These are phyloP conservation scores for Bremia lactucae DNA, from an alignment of 352 stramenopile genomes.

Conservation along the genomic window DNA sequence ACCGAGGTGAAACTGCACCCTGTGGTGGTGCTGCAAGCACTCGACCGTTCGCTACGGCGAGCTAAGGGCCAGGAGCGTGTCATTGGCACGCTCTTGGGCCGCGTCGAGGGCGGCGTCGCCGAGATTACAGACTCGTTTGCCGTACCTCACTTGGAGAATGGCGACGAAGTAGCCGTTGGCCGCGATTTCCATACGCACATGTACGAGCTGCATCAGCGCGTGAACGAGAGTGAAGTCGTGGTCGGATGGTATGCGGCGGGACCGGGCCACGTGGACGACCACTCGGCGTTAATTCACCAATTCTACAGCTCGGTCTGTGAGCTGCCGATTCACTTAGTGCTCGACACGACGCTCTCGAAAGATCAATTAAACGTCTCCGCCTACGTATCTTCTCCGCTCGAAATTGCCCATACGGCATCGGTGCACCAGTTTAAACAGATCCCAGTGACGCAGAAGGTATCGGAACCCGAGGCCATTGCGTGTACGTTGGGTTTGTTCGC, in stretches of 20 bases:
- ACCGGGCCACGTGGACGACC: conserved; percentile 84
- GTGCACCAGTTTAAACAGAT: conserved; percentile 93
- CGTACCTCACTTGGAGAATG: conserved; percentile 93
- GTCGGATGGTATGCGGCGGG: conserved; percentile 94
- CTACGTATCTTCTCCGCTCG: conserved; percentile 85
- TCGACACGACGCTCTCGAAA: conserved; percentile 84
- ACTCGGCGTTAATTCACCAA: conserved; percentile 95
- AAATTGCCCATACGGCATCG: conserved; percentile 84
- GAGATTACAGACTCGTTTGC: conserved; percentile 95
- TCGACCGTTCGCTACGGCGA: conserved; percentile 93
- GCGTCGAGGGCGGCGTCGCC: conserved; percentile 71
- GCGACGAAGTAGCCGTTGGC: conserved; percentile 93
- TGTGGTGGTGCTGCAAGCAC: conserved; percentile 93
- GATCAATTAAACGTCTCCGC: conserved; percentile 85
- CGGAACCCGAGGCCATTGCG: conserved; percentile 90
- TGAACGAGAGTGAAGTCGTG: conserved; percentile 92
- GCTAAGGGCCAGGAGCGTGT: conserved; percentile 90
- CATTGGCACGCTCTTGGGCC: conserved; percentile 95
- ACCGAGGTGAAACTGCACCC: conserved; percentile 88
- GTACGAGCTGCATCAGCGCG: conserved; percentile 90
- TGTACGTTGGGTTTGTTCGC: conserved; percentile 40
- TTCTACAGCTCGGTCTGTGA: conserved; percentile 94
- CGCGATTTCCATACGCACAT: conserved; percentile 98
- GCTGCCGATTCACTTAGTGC: conserved; percentile 89
- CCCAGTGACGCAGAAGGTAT: conserved; percentile 84